Percentiles rank a stretch among this genome's conserved stretches.
These are phyloP conservation scores for Didymella lethalis DNA, from an alignment of 2,329 filamentous ascomycete species.

Conservation along the genomic window DNA sequence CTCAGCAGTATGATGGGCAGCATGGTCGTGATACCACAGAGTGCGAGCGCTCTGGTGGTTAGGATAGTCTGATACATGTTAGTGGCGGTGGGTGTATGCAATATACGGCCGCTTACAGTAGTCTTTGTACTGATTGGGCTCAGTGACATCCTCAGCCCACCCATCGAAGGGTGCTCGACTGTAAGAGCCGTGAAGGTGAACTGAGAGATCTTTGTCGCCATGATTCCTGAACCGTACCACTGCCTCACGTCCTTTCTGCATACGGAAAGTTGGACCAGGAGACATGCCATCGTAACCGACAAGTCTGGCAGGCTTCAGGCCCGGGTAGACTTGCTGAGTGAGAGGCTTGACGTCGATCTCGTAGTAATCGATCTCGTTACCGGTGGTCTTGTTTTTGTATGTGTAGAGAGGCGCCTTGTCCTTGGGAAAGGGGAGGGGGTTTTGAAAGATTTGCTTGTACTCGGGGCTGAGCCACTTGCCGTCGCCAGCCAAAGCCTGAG, in stretches of 20 bases:
- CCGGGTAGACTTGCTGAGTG: slow-evolving; percentile 55
- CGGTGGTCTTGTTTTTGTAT: slow-evolving; percentile 46
- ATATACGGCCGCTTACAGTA: slow-evolving; percentile 34
- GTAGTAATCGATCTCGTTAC: slow-evolving; percentile 56
- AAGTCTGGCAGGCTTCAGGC: slow-evolving; percentile 52
- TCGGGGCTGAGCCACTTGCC: slow-evolving; percentile 43
- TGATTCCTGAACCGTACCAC: slow-evolving; percentile 65
- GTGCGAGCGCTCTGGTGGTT: slow-evolving; percentile 62
- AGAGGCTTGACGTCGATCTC: slow-evolving; percentile 56
- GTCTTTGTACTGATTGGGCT: slow-evolving; percentile 61
- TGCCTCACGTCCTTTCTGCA: slow-evolving; percentile 59
- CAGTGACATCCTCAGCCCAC: slow-evolving; percentile 63
- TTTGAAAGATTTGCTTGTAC: slow-evolving; percentile 50
- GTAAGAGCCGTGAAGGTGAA: slow-evolving; percentile 65
- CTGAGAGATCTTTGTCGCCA: slow-evolving; percentile 55
- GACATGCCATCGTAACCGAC: slow-evolving; percentile 65
- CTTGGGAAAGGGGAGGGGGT: slow-evolving; percentile 57
- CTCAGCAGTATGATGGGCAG: slow-evolving; percentile 58
- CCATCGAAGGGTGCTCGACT: slow-evolving; percentile 59
- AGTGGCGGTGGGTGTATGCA: not conserved
- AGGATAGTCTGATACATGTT: slow-evolving; percentile 57
- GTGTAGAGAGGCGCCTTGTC: slow-evolving; percentile 42
- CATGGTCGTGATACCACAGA: slow-evolving; percentile 64
- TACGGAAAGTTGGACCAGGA: slow-evolving; percentile 63
- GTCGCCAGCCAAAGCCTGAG: slow-evolving; percentile 31